Base-by-base conservation (phyloP, 495 filamentous ascomycete genomes). In the Xylaria bambusicola region DNA sequence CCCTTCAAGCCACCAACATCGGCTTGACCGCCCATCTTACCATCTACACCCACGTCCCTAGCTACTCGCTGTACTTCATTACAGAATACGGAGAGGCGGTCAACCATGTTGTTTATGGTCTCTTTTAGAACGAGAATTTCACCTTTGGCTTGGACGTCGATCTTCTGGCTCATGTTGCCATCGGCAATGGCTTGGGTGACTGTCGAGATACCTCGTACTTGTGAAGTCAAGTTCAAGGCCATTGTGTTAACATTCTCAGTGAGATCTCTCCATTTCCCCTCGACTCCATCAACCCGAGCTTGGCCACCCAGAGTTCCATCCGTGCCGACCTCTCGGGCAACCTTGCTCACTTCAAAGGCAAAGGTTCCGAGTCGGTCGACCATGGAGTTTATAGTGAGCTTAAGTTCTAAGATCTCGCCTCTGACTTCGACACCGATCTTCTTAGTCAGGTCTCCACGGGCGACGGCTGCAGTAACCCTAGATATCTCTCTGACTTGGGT, bases 71-170 rank as follows among this genome's bases (percentile, higher is more conserved):
- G 96, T 31, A 98, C 87, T 69, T 97, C 93, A 38, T 91, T 91
- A n/a, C 93, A 95, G 81, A 97, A 98, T 54, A 93, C 93, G 58
- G 93, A 95, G 38, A 98, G 75, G 59, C 94, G 88, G 71, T 92
- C 92, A 57, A 98, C 94, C 94, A 98, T 98, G 84, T 97, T 92
- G 70, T 98, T 98, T 80, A 98, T 97, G 24, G 94, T 98, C 64
- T 96, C 91, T 73, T 97, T 97, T 36, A 98, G 76, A 2, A 93
- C 88, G 44, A 93, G 82, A 46, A 98, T 94, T 73, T 98, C 94
- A 69, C 94, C 94, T 72, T 95, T 91, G 52, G 94, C 94, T 65
- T 96, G 88, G 7, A 98, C 94, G 54, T 94, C 88, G 65, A 98
- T 97, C 77, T 96, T 95, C 70, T 92, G 91, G 74, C 90, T 96